Evolutionary conservation across 345 rosid species (phyloP), one percentile per base, ranked within the genome.

Genomic region (Murraya koenigii): DNA sequence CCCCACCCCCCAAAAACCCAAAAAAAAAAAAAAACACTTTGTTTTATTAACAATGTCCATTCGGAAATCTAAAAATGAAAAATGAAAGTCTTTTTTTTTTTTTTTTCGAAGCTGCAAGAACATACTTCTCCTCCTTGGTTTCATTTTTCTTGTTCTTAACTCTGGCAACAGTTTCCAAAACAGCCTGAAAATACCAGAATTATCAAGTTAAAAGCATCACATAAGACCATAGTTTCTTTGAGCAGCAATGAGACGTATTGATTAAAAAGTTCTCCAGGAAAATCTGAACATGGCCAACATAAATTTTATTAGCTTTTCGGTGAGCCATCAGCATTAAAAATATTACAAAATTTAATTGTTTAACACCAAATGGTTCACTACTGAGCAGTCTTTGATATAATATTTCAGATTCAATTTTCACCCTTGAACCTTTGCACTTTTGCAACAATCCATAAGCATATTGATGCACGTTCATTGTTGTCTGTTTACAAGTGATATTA

Each of bases 101-200:
- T 8, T 33, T 49, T 36, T 36, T 26, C 7, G 0, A 80, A 69
- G 73, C 82, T 11, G 52, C 25, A 60, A 78, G 71, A 70, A 85
- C 90, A 82, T 87, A 95, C 99, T 92, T 92, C 73, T 92, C 99
- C 73, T 90, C 97, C 86, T 90, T 91, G 54, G 94, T 90, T 65
- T 93, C 97, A 83, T 93, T 93, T 89, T 93, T 93, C 90, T 93
- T 93, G 22, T 93, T 63, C 85, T 80, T 91, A 41, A 91, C 91
- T 72, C 98, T 93, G 52, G 97, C 97, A 25, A 93, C 98, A 63
- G 94, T 93, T 87, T 93, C 98, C 88, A 95, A 74, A 82, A 91
- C 97, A 80, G 99, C 98, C 99, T 92, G 89, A 77, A 25, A 41
- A 81, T 75, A 75, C 25, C 72, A 77, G 80, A 76, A 62, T 39